These are phyloP conservation scores for Neolentinus lepideus DNA, from an alignment of 1,284 basidiomycete genomes.

Conservation along the genomic window DNA sequence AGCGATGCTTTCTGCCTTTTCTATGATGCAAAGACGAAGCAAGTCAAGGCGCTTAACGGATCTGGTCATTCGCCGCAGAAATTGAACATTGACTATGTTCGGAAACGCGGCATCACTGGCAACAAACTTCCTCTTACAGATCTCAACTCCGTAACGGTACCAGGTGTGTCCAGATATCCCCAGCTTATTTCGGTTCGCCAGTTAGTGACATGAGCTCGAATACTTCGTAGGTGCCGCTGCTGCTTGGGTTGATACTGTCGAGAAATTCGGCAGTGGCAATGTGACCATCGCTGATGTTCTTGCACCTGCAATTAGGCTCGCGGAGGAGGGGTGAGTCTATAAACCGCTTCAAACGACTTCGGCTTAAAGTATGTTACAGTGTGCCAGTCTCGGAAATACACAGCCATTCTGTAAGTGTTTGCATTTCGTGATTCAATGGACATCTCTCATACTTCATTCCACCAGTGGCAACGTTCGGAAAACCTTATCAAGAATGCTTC, in stretches of 20 bases:
- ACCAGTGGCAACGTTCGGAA: conserved; percentile 73
- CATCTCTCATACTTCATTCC: not conserved
- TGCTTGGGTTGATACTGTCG: conserved; percentile 88
- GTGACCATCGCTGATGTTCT: conserved; percentile 78
- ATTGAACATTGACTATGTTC: conserved; percentile 70
- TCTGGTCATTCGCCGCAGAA: conserved; percentile 82
- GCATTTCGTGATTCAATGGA: not conserved
- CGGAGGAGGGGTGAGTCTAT: conserved; percentile 71
- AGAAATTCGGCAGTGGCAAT: conserved; percentile 79
- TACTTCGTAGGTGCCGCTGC: conserved; percentile 71
- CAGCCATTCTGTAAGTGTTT: conserved; percentile 41
- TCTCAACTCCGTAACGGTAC: conserved; percentile 88
- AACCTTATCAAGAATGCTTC: conserved; percentile 75
- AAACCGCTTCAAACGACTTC: not conserved
- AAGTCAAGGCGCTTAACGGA: conserved; percentile 80
- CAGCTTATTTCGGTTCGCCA: no score
- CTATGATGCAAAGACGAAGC: conserved; percentile 77
- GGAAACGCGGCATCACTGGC: conserved; percentile 64
- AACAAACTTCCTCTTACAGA: conserved; percentile 64
- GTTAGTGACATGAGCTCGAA: no score
- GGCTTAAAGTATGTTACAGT: conserved; percentile 25
- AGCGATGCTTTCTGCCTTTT: conserved; percentile 92
- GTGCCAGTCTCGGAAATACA: conserved; percentile 80
- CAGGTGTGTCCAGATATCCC: conserved; percentile 38
- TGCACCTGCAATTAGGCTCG: conserved; percentile 78